Base-by-base conservation (phyloP, 139 green algal genomes). In the Penium margaritaceum region DNA sequence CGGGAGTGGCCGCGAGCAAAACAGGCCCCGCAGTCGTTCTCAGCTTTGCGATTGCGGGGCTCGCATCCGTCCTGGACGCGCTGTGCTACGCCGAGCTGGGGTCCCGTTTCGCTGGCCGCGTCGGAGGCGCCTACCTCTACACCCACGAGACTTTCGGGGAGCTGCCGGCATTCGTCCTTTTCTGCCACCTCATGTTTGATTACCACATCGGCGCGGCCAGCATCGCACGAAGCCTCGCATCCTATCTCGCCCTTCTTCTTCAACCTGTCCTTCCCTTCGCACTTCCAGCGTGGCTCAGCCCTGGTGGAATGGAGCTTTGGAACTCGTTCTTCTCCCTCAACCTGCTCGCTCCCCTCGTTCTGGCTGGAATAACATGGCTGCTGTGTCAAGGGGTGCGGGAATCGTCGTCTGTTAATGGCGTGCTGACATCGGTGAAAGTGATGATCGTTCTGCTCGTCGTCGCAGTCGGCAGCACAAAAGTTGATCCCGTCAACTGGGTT, bases 1-100 rank as follows among this genome's bases (percentile, higher is more conserved):
- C 87, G 0, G 91, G 91, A 15, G 86, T 91, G 17, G 91, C 85
- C 0, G 73, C 73, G 21, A 21, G 51, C 12, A n/a, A 78, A 14
- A 67, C 73, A 5, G 73, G 73, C 6, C 24, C 73, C 71, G 66
- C 43, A 24, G 73, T 80, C 27, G 39, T 32, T 14, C 65, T 80
- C 17, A 78, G 67, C 38, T 80, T 76, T 46, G 19, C 29, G 27
- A 17, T 80, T 12, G 73, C 73, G 0, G 73, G 63, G 14, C 46
- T 75, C 2, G 73, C 73, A 0, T 80, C 32, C 21, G 46, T 77
- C 54, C 27, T 69, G 0, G 36, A 80, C 53, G 73, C 73, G 54
- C 66, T 80, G 32, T 80, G 63, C 51, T 80, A 80, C 33, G 73
- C 73, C 0, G 73, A 80, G 36, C 66, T 74, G 15, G 65, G 67